Base-by-base conservation (phyloP, 345 rosid genomes). In the Aquilaria yunnanensis region DNA sequence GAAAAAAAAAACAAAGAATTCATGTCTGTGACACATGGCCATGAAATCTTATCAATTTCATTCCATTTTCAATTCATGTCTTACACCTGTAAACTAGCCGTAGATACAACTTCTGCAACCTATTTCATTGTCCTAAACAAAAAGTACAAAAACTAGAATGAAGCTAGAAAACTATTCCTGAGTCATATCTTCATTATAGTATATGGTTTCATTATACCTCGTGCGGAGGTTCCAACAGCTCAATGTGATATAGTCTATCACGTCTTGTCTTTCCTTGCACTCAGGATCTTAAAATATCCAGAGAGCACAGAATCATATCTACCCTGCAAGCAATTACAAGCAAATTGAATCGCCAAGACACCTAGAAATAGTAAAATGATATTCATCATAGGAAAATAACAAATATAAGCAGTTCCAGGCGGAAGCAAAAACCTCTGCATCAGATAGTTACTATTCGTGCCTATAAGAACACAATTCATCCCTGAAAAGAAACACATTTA, bases 61-160 rank as follows among this genome's bases (percentile, higher is more conserved):
- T 67, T 46, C 59, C 61, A 31, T 59, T 50, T 52, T 69, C 47
- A 48, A 64, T 67, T 53, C 54, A 67, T 54, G 34, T 57, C 48
- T 68, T 61, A 75, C 73, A 73, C 65, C 68, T 62, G 51, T 71
- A 63, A 72, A 68, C 56, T 75, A 72, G 53, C 55, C 37, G 66
- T 63, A 63, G 62, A 59, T 34, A n/a, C 65, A 58, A 50, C 51
- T 52, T 62, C 64, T 23, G 62, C 32, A 61, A 16, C 55, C 52
- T 51, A 58, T 43, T 30, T 61, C 10, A 50, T 46, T 32, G 60
- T 61, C 61, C 57, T 57, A 47, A 5, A 29, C 14, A 14, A 46
- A 63, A 61, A 3, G 4, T 37, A 37, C 51, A 43, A 51, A 46
- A 55, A 59, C 72, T 33, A 59, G 14, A 51, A 64, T 60, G 43